phyloP scores from a whole-genome alignment of 2,329 filamentous ascomycete species.

The Ophiostoma perfectum region DNA sequence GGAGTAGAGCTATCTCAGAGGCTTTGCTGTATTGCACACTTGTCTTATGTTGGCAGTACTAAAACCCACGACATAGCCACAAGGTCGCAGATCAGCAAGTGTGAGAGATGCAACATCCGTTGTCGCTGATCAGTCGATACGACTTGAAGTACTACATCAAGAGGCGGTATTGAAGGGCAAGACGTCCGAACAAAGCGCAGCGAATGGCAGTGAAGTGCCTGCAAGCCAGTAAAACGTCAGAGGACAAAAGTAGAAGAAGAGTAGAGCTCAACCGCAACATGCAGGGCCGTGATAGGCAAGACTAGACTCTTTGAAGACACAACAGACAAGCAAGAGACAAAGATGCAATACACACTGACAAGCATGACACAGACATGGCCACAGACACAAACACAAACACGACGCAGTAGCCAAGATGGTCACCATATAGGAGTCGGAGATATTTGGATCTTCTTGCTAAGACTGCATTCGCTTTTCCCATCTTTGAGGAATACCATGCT shows the following conservation, averaged over 20 bases:
- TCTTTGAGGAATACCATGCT: neutral
- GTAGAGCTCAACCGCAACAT: too few species aligned
- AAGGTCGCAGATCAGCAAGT: neutral
- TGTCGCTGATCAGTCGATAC: too few species aligned
- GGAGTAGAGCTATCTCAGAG: neutral
- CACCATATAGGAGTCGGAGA: neutral
- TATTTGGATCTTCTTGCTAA: neutral
- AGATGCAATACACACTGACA: neutral
- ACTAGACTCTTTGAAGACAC: neutral
- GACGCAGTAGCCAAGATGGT: neutral
- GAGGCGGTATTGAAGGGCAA: too few species aligned
- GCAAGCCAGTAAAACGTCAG: too few species aligned
- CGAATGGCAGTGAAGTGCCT: too few species aligned
- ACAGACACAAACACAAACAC: conserved; percentile 4
- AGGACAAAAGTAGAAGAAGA: too few species aligned
- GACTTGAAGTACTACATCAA: too few species aligned
- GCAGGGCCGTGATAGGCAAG: too few species aligned
- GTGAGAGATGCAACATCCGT: neutral
- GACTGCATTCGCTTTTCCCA: neutral
- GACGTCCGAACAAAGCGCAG: too few species aligned
- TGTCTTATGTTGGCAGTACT: neutral
- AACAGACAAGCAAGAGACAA: neutral
- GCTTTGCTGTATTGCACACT: too few species aligned
- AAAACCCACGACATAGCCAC: neutral
- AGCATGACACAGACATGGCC: neutral